Evolutionary conservation across 225 moss, liverwort and hornwort genomes (phyloP).

Genomic region (Straminergon stramineum): DNA sequence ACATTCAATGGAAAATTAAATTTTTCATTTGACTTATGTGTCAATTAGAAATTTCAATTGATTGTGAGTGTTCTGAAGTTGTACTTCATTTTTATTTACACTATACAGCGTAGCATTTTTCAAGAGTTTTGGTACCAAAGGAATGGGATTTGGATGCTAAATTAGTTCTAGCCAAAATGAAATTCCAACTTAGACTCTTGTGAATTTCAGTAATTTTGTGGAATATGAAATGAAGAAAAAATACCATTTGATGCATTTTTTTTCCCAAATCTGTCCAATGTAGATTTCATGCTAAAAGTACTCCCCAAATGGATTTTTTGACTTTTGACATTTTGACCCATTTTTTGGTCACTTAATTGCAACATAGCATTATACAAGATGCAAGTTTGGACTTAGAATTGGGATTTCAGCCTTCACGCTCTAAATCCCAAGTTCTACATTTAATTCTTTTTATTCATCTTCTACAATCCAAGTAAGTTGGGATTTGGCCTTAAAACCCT

Average conservation of each 20-base stretch:
- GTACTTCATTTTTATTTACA: no score
- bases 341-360: background rate
- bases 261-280: background rate
- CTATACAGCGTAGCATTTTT: background rate
- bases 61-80: no score
- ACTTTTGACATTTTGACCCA: background rate
- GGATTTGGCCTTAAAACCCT: fast-evolving
- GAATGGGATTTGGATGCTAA: background rate
- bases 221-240: background rate
- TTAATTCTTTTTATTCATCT: background rate
- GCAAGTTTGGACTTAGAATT: background rate
- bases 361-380: background rate
- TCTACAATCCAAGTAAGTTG: background rate
- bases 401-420: background rate
- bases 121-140: background rate
- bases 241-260: background rate
- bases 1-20: background rate
- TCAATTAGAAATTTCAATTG: background rate
- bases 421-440: background rate
- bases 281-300: background rate
- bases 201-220: background rate
- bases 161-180: background rate
- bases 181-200: background rate
- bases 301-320: background rate
- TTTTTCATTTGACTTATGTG: background rate